A percentile compares a stretch with the other conserved stretches of the same genome.
These are phyloP conservation scores for Suillus subluteus DNA, from an alignment of 768 basidiomycete species.

Conservation along the genomic window DNA sequence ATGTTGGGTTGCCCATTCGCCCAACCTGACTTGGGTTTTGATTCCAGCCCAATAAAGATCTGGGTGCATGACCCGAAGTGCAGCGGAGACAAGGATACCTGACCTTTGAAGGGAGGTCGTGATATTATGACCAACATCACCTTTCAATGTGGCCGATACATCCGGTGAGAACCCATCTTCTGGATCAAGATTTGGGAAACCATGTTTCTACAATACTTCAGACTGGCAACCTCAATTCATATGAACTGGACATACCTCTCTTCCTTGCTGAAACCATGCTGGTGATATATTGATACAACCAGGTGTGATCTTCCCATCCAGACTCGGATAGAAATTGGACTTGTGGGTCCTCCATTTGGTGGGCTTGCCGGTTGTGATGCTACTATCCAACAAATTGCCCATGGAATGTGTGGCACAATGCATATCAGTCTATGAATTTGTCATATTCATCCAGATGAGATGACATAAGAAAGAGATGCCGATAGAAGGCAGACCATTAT, in stretches of 20 bases:
- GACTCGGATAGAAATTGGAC: neutral
- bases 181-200: neutral
- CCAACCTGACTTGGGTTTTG: neutral
- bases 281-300: slow-evolving; percentile 1
- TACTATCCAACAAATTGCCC: neutral
- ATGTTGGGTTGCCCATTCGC: neutral
- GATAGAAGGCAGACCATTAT: neutral
- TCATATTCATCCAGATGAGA: neutral
- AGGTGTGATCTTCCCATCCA: neutral
- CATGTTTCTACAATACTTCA: neutral
- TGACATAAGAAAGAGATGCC: neutral
- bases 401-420: no score
- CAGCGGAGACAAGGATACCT: neutral
- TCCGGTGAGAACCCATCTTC: neutral
- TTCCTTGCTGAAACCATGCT: neutral
- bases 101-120: neutral
- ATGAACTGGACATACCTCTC: neutral
- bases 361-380: neutral
- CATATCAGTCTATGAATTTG: no score
- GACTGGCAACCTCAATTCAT: neutral
- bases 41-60: neutral
- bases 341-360: neutral
- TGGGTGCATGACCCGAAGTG: neutral
- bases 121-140: neutral
- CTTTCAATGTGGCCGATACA: neutral